These are phyloP conservation scores for Leccinum subrobustum DNA, from an alignment of 1,284 basidiomycete genomes.

Conservation along the genomic window DNA sequence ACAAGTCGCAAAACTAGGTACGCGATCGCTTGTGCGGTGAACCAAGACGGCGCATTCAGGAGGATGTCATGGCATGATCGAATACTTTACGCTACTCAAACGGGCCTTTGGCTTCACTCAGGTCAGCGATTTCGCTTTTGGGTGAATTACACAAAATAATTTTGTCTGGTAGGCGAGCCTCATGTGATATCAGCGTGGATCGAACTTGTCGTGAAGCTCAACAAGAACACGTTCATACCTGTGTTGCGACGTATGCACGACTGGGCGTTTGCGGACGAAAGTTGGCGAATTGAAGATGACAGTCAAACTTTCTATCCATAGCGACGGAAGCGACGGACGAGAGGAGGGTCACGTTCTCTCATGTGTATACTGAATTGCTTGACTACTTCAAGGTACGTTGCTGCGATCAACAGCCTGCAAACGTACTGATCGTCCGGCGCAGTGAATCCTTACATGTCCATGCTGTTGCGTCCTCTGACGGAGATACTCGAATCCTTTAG, in stretches of 20 bases:
- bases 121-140: conserved; percentile 26
- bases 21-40: conserved; percentile 4
- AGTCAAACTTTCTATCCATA: conserved; percentile 4
- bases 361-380: conserved; percentile 69
- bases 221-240: conserved; percentile 90
- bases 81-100: conserved; percentile 73
- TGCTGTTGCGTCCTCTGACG: conserved; percentile 68
- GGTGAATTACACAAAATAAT: background rate
- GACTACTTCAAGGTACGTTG: conserved; percentile 79
- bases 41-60: conserved; percentile 9
- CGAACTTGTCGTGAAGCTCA: conserved; percentile 90
- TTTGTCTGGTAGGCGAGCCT: conserved; percentile 45
- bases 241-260: conserved; percentile 92
- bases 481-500: conserved; percentile 60
- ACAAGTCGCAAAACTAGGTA: conserved; percentile 39
- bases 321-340: conserved; percentile 32
- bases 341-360: conserved; percentile 70
- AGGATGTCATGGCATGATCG: conserved; percentile 37
- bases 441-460: conserved; percentile 92
- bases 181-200: conserved; percentile 74
- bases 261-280: conserved; percentile 80
- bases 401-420: background rate
- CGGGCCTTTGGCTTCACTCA: conserved; percentile 42
- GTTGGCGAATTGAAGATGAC: background rate
- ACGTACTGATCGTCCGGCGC: conserved; percentile 1